Base-by-base conservation (phyloP, 23 red algal genomes). In the Porphyridium purpureum region DNA sequence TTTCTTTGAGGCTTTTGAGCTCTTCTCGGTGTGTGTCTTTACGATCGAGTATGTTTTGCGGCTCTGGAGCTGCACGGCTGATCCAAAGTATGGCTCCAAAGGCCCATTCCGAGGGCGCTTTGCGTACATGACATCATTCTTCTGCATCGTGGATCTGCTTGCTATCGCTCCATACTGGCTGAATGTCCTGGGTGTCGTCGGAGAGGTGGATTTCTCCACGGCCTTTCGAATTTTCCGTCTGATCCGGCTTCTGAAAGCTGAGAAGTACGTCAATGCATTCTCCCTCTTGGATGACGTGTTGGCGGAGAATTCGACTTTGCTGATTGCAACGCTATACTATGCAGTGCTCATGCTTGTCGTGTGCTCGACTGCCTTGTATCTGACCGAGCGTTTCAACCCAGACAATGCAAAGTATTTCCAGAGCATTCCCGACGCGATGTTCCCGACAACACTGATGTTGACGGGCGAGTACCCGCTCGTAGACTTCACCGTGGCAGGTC, bases 171-270 rank as follows among this genome's bases (percentile, higher is more conserved):
- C 77, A 22, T 83, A 66, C 31, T 83, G 68, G 67, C 22, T 17
- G 17, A 51, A 47, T 28, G 56, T 73, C 57, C 32, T 55, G 36
- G 68, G 68, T 24, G 52, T 58, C 21, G 15, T 24, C 53, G 67
- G 66, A 29, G 57, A 50, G 2, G 61, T 63, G 1, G 77, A 83
- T 52, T 83, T 83, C 49, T 72, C 77, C 19, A 83, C 77, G 15
- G 66, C 77, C 19, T 49, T 83, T 47, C 49, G 77, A 31, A 35
- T 71, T 1, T 83, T 83, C 47, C 77, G 77, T 54, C 77, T 83
- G 34, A 53, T 83, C 57, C 77, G 77, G 21, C 66, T 83, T 8
- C 77, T 83, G 19, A 83, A 83, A 50, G 77, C 77, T 19, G 77
- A 83, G 21, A 83, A 83, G 29, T 83, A 83, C 33, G 40, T 83